Evolutionary conservation across 352 stramenopile genomes (phyloP), one percentile per base, ranked within the genome.

Genomic region (Phytophthora constricta): DNA sequence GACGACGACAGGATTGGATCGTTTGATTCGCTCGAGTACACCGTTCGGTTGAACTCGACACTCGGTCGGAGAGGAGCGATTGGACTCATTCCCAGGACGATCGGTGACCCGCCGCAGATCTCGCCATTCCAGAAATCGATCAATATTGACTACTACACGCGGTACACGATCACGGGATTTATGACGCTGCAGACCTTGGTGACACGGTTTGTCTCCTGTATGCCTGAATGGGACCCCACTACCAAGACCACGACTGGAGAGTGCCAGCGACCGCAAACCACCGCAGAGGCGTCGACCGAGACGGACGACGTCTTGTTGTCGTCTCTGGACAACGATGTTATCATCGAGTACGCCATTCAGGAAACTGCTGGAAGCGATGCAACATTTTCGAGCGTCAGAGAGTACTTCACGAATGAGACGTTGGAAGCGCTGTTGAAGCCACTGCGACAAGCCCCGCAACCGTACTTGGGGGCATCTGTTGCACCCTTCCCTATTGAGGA

Each of bases 361-460:
- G 49, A 48, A 47, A 62, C 72, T 58, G 58, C 56, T 17, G 51
- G 67, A 8, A 28, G 53, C 25, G 52, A 62, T 59, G 28, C 45
- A 0, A 62, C 57, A 3, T 74, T 79, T 43, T 73, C 64, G 5
- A 68, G 47, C 41, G 28, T 80, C n/a, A 61, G 62, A n/a, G 22
- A 31, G 0, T 58, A 72, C n/a, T 57, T 80, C 34, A 48, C 65
- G 2, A 68, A 71, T 22, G 50, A 69, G 10, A 72, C 74, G n/a
- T 2, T 70, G 26, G 77, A 86, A 52, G 52, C 66, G 0, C 58
- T 92, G 42, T 43, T 88, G 4, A 74, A 56, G 31, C 82, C 84
- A 23, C 54, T 92, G 13, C 77, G 82, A 26, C 79, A 90, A 58
- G 76, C 70, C 25, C 85, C 85, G 5, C 85, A 93, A 57, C 73